phyloP scores from a whole-genome alignment of 2,329 filamentous ascomycete genomes.

The Colletotrichum lupini region DNA sequence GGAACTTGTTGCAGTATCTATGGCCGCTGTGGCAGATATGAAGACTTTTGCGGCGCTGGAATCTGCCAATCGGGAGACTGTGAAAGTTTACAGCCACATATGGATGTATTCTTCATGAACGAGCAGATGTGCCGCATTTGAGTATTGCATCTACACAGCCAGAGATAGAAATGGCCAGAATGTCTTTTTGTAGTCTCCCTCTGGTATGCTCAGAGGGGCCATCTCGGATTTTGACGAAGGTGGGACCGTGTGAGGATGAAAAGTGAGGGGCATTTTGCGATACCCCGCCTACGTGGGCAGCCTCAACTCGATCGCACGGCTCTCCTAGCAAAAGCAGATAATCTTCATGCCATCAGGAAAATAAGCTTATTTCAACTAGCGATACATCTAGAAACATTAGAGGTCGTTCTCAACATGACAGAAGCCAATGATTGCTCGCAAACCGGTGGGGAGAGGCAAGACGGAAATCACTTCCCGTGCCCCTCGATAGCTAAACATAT shows the following conservation, averaged over 20 bases:
- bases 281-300: neutral
- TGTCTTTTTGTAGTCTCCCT: too few species aligned
- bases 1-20: neutral
- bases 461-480: neutral
- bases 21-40: too few species aligned
- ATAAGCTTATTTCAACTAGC: neutral
- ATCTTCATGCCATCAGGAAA: neutral
- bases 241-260: neutral
- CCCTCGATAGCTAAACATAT: neutral
- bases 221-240: neutral
- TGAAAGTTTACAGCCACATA: neutral
- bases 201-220: too few species aligned
- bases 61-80: neutral
- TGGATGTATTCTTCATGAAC: neutral
- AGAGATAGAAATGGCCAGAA: too few species aligned
- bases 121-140: neutral
- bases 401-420: neutral
- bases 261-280: neutral
- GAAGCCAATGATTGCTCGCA: neutral
- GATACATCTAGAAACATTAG: neutral
- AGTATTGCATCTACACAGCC: neutral
- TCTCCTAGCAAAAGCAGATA: neutral
- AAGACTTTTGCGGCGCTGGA: neutral
- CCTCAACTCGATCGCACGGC: neutral
- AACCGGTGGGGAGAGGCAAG: neutral